These are phyloP conservation scores for Sclerotinia nivalis DNA, from an alignment of 2,329 filamentous ascomycete genomes.

Conservation along the genomic window DNA sequence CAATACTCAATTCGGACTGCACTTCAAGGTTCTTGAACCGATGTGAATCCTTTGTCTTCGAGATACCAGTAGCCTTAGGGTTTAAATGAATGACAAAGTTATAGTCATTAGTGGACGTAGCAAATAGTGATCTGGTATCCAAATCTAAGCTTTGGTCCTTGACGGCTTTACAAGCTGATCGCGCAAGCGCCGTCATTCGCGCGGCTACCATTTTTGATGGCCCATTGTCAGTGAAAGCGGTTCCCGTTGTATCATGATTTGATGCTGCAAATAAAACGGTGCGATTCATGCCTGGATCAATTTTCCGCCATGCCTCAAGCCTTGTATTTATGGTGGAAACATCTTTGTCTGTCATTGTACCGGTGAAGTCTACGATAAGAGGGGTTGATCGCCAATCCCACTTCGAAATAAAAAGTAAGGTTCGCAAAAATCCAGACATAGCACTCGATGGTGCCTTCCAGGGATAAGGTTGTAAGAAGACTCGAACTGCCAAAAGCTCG, in stretches of 20 bases:
- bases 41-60: conserved; percentile 43
- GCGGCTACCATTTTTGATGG: conserved; percentile 82
- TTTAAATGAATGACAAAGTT: conserved; percentile 78
- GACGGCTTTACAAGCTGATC: conserved; percentile 68
- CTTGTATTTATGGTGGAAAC: conserved; percentile 65
- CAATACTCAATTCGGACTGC: conserved; percentile 47
- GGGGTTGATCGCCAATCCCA: conserved; percentile 93
- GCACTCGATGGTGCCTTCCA: conserved; percentile 77
- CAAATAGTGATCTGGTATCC: conserved; percentile 65
- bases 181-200: conserved; percentile 79
- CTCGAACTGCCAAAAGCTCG: conserved; percentile 76
- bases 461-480: conserved; percentile 79
- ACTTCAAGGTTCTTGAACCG: conserved; percentile 81
- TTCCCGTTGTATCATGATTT: conserved; percentile 73
- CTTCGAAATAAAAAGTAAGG: conserved; percentile 73
- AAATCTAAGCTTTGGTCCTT: conserved; percentile 54
- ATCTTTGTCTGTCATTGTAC: conserved; percentile 61
- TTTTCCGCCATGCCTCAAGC: conserved; percentile 80
- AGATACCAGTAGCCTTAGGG: conserved; percentile 39
- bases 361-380: conserved; percentile 74
- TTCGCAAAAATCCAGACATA: conserved; percentile 78
- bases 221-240: conserved; percentile 73
- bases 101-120: conserved; percentile 72
- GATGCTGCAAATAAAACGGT: conserved; percentile 80
- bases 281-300: conserved; percentile 86